Conservation (phyloP, 2,329 filamentous ascomycete genomes). For the Neofusicoccum umdonicola region DNA sequence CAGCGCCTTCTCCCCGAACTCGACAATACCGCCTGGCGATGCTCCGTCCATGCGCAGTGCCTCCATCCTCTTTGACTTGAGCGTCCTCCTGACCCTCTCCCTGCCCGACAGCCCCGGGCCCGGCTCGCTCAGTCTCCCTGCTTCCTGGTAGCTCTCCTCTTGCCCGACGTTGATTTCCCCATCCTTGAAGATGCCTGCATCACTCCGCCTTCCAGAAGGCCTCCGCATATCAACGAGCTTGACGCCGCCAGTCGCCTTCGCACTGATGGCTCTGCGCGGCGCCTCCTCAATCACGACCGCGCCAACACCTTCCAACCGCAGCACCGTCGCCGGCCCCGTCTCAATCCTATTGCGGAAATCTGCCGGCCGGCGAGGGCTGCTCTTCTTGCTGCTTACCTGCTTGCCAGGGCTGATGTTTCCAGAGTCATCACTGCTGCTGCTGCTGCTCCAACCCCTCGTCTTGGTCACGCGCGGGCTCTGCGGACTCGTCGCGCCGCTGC, state of each 20-base stretch:
- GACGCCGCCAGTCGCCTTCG: conserved; percentile 1
- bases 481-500: neutral
- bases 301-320: conserved; percentile 3
- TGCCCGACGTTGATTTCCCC: neutral
- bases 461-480: neutral
- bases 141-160: neutral
- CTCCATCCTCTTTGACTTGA: conserved; percentile 13
- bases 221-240: conserved; percentile 7
- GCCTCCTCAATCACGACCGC: conserved; percentile 14
- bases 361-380: neutral
- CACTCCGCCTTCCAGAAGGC: neutral
- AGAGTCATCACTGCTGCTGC: neutral
- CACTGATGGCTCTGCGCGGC: conserved; percentile 1
- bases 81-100: conserved; percentile 5
- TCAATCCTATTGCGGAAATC: neutral
- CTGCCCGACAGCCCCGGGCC: conserved; percentile 1
- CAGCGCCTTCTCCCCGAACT: conserved; percentile 16
- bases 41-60: neutral
- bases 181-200: neutral
- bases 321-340: neutral
- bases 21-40: neutral
- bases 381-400: neutral
- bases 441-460: neutral
- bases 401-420: neutral
- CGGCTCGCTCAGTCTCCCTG: neutral